Evolutionary conservation across 169 alveolate genomes (phyloP).

Genomic region (Plasmodium vinckei): DNA sequence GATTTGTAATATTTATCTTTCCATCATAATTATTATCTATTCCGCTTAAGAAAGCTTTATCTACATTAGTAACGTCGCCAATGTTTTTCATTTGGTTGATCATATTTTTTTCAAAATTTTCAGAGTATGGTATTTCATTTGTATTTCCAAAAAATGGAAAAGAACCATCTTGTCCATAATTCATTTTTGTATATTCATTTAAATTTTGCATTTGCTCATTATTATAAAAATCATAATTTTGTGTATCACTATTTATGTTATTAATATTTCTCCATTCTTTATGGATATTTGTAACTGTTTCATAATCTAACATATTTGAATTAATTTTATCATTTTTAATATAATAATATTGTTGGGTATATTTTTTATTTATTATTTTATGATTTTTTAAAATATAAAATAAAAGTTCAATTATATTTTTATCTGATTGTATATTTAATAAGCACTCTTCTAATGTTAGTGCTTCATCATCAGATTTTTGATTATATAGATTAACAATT

Average conservation of each 20-base stretch:
- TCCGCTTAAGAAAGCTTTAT: no score
- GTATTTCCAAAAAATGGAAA: no score
- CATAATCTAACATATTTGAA: slow-evolving; percentile 16
- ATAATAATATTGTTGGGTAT: background rate
- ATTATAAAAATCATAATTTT: no score
- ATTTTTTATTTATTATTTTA: slow-evolving; percentile 12
- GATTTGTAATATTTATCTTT: background rate
- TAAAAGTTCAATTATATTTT: slow-evolving; percentile 36
- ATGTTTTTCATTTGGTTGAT: no score
- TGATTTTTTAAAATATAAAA: slow-evolving; percentile 35
- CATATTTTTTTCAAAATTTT: no score
- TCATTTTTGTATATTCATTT: no score
- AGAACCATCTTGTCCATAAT: no score
- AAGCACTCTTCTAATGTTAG: slow-evolving; percentile 34
- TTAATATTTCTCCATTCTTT: slow-evolving; percentile 13
- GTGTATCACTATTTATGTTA: no score
- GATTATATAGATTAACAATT: slow-evolving; percentile 19
- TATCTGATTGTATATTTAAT: slow-evolving; percentile 17
- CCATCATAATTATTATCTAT: background rate
- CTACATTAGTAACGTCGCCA: no score
- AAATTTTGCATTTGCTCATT: no score
- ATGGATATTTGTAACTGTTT: slow-evolving; percentile 26
- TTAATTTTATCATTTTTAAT: background rate
- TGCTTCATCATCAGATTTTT: slow-evolving; percentile 3
- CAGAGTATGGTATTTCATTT: no score